phyloP scores from a whole-genome alignment of 2,329 filamentous ascomycete genomes.

The Neurospora crassa region DNA sequence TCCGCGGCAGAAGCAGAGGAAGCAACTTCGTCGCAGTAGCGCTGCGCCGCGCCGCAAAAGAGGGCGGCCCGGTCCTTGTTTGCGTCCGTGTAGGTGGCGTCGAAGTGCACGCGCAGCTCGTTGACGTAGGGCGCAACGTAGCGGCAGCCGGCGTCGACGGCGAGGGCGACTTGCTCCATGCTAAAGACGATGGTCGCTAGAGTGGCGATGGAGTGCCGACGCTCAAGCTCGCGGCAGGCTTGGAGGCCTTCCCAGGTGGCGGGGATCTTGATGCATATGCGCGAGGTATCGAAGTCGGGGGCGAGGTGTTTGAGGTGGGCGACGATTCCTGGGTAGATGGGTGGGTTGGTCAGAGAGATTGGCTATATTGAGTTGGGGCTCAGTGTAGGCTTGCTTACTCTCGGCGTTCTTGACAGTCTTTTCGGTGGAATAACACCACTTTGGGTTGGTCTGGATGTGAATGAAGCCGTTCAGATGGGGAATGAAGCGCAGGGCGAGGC shows the following conservation, averaged over 20 bases:
- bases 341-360: neutral
- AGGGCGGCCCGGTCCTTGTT: conserved; percentile 34
- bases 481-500: conserved; percentile 40
- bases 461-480: conserved; percentile 40
- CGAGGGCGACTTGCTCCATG: conserved; percentile 49
- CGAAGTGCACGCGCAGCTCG: conserved; percentile 53
- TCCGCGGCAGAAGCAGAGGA: neutral
- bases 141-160: conserved; percentile 45
- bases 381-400: conserved; percentile 27
- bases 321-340: conserved; percentile 34
- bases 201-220: conserved; percentile 39
- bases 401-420: conserved; percentile 41
- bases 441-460: conserved; percentile 52
- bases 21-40: conserved; percentile 33
- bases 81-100: conserved; percentile 38
- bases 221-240: conserved; percentile 46
- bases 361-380: neutral
- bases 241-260: conserved; percentile 54
- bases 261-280: conserved; percentile 55
- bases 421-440: conserved; percentile 38
- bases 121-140: conserved; percentile 61
- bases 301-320: conserved; percentile 35
- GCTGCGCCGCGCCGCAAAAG: conserved; percentile 41
- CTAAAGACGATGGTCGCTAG: conserved; percentile 55
- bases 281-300: conserved; percentile 32